Evolutionary conservation across 441 rosid genomes (phyloP).

Genomic region (Manihot esculenta): DNA sequence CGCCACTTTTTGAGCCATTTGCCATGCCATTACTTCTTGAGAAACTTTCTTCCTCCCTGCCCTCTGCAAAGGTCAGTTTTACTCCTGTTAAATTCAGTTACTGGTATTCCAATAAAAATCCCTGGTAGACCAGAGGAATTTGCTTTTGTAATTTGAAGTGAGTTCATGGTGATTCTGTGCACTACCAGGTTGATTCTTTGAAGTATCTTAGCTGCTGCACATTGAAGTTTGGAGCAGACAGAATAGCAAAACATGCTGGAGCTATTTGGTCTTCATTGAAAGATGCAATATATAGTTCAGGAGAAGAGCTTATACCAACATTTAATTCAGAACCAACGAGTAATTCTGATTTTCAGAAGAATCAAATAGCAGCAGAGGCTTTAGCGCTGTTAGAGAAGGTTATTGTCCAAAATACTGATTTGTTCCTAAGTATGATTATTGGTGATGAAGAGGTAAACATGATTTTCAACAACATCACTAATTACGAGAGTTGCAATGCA

Average conservation of each 20-base stretch:
- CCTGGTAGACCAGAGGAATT: constrained; percentile 23
- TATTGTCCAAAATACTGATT: constrained; percentile 48
- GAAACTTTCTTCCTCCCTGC: constrained; percentile 86
- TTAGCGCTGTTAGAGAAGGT: constrained; percentile 54
- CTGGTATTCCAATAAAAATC: constrained; percentile 14
- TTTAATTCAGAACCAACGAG: constrained; percentile 46
- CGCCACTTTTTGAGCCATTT: constrained; percentile 87
- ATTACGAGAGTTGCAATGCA: constrained; percentile 42
- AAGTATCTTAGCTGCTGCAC: constrained; percentile 62
- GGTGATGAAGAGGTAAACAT: constrained; percentile 58
- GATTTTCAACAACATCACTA: constrained; percentile 48
- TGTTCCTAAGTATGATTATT: constrained; percentile 50
- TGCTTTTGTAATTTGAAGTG: constrained; percentile 20
- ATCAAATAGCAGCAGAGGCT: constrained; percentile 63
- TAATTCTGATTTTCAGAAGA: constrained; percentile 38
- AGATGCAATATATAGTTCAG: constrained; percentile 55
- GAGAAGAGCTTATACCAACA: constrained; percentile 35
- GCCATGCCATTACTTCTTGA: constrained; percentile 83
- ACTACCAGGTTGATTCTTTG: constrained; percentile 77
- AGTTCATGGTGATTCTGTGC: constrained; percentile 27
- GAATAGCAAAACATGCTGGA: constrained; percentile 59
- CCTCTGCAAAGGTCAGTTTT: constrained; percentile 72
- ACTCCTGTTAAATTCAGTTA: constrained; percentile 12
- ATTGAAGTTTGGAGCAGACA: constrained; percentile 57
- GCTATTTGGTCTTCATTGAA: constrained; percentile 71